Base-by-base conservation (phyloP, 2,329 filamentous ascomycete genomes). In the Coccinonectria pachysandricola region DNA sequence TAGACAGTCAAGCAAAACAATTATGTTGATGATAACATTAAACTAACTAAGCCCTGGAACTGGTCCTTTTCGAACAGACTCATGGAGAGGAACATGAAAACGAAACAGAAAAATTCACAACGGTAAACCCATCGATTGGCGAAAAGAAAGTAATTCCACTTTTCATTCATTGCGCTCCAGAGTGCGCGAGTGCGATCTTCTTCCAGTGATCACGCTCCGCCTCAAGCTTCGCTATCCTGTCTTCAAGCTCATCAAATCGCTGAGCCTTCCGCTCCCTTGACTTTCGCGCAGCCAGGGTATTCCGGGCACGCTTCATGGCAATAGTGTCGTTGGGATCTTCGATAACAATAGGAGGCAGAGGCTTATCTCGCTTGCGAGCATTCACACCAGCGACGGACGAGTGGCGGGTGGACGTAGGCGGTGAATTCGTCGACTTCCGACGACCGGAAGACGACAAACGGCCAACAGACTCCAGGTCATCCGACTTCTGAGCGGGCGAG, bases 221-320 rank as follows among this genome's bases (percentile, higher is more conserved):
- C 53, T 77, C 67, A 15, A 88, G 60, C 50, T 80, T 75, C 11
- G 63, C 66, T 46, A 93, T 86, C 46, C 72, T 66, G 19, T 69
- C 68, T 61, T 92, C 81, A 23, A 94, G 65, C 31, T 76, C 72
- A 30, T 82, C 76, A 35, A 88, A 66, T 42, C 78, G 72, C 51
- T 79, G 68, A 31, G 83, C 75, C 64, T 94, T 94, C 40, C 85
- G 79, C 48, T 85, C 79, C 27, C 88, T 79, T 33, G 86, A 94
- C 62, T 94, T 94, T 41, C 88, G 85, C 45, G 88, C 88, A 11
- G 88, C 88, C 53, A 92, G 71, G 7, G 86, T 93, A 56, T 95
- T 96, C 42, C 86, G 80, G 26, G 86, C 87, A 53, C 88, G 82
- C 75, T 95, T 95, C 67, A 87, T 72, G 12, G 84, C 85, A n/a